phyloP scores from a whole-genome alignment of 208 protist species.

The Crithidia thermophila region DNA sequence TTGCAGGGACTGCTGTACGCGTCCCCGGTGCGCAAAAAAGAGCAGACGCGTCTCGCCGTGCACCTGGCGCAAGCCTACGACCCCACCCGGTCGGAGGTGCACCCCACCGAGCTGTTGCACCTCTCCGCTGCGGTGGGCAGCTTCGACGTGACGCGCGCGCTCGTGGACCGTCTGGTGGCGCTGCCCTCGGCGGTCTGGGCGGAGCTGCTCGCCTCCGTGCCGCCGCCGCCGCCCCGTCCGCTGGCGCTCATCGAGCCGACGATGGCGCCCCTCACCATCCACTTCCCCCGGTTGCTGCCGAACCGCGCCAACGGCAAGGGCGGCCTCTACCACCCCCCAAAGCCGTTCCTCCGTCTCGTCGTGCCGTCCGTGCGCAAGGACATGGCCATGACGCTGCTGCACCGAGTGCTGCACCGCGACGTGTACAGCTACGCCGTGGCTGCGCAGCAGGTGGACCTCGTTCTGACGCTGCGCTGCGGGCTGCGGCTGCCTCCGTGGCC shows the following conservation, averaged over 20 bases:
- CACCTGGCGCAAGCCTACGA: slow-evolving; percentile 44
- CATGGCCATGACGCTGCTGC: slow-evolving; percentile 27
- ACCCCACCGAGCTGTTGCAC: slow-evolving; percentile 71
- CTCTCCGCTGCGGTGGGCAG: slow-evolving; percentile 51
- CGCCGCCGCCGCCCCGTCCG: slow-evolving; percentile 37
- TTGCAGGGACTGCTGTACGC: slow-evolving; percentile 36
- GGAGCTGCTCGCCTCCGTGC: slow-evolving; percentile 45
- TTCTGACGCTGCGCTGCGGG: slow-evolving; percentile 42
- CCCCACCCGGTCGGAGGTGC: slow-evolving; percentile 37
- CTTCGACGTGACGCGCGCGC: slow-evolving; percentile 41
- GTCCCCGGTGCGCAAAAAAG: background rate
- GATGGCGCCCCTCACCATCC: slow-evolving; percentile 35
- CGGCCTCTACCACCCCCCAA: slow-evolving; percentile 43
- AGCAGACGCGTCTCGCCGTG: slow-evolving; percentile 27
- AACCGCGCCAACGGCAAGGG: slow-evolving; percentile 36
- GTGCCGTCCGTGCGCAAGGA: slow-evolving; percentile 34
- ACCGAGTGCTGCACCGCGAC: slow-evolving; percentile 64
- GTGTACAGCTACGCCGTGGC: slow-evolving; percentile 78
- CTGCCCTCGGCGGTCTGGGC: slow-evolving; percentile 40
- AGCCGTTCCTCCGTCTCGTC: slow-evolving; percentile 54
- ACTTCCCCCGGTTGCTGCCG: slow-evolving; percentile 29
- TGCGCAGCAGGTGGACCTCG: slow-evolving; percentile 42
- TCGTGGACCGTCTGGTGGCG: slow-evolving; percentile 42
- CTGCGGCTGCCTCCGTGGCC: slow-evolving; percentile 64
- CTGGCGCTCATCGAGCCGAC: slow-evolving; percentile 49